Evolutionary conservation across 148 eudicot species (phyloP).

Genomic region (Pouteria glomerata): DNA sequence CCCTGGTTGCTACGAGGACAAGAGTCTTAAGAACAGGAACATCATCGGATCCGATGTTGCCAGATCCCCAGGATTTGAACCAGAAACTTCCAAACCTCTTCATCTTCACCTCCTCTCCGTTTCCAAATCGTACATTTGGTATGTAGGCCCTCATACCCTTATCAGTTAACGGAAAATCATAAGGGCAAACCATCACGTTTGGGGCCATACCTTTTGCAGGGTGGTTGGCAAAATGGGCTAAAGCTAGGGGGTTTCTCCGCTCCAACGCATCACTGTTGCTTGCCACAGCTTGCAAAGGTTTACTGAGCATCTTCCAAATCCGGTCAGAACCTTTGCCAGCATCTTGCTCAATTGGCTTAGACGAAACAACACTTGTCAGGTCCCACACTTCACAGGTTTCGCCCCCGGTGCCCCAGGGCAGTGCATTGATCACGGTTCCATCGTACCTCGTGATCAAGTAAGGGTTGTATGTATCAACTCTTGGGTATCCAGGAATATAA

Average conservation of each 20-base stretch:
- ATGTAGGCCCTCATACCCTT: constrained; percentile 69
- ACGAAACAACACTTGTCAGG: constrained; percentile 25
- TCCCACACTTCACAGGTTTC: constrained; percentile 75
- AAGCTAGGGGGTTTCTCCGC: constrained; percentile 79
- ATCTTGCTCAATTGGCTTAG: constrained; percentile 16
- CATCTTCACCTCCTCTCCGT: constrained; percentile 59
- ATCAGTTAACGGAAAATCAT: constrained; percentile 74
- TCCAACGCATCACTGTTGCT: constrained; percentile 55
- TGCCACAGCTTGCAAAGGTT: constrained; percentile 52
- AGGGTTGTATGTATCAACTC: constrained; percentile 68
- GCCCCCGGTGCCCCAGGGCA: constrained; percentile 84
- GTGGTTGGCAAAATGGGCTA: constrained; percentile 86
- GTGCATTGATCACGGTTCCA: constrained; percentile 84
- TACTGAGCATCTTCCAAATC: constrained; percentile 79
- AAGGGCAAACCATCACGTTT: constrained; percentile 89
- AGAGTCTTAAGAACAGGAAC: constrained; percentile 58
- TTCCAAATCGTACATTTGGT: constrained; percentile 68
- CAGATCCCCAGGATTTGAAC: constrained; percentile 70
- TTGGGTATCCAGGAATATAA: constrained; percentile 88
- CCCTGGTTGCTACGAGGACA: constrained; percentile 76
- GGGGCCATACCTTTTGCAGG: constrained; percentile 62
- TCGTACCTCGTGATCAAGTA: constrained; percentile 88
- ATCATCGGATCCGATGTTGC: constrained; percentile 21
- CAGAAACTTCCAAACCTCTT: constrained; percentile 79
- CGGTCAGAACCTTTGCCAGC: constrained; percentile 61